phyloP scores from a whole-genome alignment of 306 rosid species.

The Cicer chorassanicum region DNA sequence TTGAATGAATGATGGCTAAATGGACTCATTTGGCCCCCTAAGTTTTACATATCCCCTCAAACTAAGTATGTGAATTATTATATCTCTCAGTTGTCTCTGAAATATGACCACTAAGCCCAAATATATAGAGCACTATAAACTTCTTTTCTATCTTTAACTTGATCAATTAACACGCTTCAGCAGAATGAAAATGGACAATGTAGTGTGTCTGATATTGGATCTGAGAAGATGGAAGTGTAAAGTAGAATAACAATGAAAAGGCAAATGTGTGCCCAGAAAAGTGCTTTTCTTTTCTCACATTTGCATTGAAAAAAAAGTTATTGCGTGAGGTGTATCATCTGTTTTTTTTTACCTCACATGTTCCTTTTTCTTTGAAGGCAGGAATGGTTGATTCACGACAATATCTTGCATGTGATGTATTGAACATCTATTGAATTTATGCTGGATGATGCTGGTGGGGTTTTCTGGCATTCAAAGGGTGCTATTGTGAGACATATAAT shows the following conservation, averaged over 20 bases:
- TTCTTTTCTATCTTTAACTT: constrained; percentile 46
- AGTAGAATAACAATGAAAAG: constrained; percentile 46
- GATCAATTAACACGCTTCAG: constrained; percentile 44
- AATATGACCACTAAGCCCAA: constrained; percentile 28
- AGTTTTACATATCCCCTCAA: no score
- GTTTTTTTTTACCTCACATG: constrained; percentile 28
- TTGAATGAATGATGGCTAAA: no score
- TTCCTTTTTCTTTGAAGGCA: constrained; percentile 55
- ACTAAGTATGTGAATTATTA: no score
- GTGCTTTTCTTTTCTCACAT: constrained; percentile 38
- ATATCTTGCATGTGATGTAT: constrained; percentile 38
- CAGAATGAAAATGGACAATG: constrained; percentile 46
- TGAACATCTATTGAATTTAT: constrained; percentile 44
- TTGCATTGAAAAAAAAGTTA: constrained; percentile 40
- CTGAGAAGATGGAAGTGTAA: constrained; percentile 48
- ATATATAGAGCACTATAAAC: constrained; percentile 33
- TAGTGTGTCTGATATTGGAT: no score
- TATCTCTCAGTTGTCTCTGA: constrained; percentile 28
- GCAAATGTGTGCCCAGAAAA: constrained; percentile 38
- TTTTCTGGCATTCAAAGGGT: constrained; percentile 99
- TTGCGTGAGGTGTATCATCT: constrained; percentile 34
- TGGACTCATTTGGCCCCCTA: no score
- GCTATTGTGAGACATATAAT: constrained; percentile 87
- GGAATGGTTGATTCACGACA: constrained; percentile 65
- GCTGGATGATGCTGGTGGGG: constrained; percentile 97